A percentile compares a stretch with the other conserved stretches of the same genome.
Evolutionary conservation across 2,329 filamentous ascomycete genomes (phyloP).

Genomic region (Cryphonectria japonica): DNA sequence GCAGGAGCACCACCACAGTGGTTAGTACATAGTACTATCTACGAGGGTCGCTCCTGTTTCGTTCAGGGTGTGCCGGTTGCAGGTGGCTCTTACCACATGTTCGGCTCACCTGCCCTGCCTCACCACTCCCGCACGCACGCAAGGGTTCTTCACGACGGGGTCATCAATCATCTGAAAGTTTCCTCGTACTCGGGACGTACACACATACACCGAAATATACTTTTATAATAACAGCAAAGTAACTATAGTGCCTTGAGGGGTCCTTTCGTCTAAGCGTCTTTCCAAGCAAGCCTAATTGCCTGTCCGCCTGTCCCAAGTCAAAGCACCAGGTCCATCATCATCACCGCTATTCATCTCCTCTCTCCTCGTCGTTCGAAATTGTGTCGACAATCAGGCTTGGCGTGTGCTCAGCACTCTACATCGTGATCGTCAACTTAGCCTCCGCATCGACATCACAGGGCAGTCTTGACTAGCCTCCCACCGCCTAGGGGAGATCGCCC

Average conservation of each 20-base stretch:
- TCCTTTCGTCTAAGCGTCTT: no score
- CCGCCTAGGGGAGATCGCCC: neutral
- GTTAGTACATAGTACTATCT: no score
- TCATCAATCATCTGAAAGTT: neutral
- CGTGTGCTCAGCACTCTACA: neutral
- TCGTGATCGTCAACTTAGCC: constrained; percentile 1
- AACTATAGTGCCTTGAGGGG: no score
- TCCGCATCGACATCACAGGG: neutral
- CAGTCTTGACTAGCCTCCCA: neutral
- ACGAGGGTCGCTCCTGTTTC: no score
- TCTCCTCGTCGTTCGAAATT: neutral
- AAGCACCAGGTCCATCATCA: neutral
- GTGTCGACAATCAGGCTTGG: neutral
- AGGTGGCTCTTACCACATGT: neutral
- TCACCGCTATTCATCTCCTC: neutral
- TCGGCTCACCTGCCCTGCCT: neutral
- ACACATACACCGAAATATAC: no score
- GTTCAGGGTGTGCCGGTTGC: neutral
- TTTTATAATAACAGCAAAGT: no score
- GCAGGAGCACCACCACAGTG: no score
- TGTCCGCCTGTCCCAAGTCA: no score
- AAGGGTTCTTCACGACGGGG: neutral
- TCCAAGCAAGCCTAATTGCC: no score
- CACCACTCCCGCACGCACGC: neutral
- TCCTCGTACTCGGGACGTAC: no score